Percentiles rank a stretch among this genome's conserved stretches.
phyloP scores from a whole-genome alignment of 345 rosid species.

The Acer campestre region DNA sequence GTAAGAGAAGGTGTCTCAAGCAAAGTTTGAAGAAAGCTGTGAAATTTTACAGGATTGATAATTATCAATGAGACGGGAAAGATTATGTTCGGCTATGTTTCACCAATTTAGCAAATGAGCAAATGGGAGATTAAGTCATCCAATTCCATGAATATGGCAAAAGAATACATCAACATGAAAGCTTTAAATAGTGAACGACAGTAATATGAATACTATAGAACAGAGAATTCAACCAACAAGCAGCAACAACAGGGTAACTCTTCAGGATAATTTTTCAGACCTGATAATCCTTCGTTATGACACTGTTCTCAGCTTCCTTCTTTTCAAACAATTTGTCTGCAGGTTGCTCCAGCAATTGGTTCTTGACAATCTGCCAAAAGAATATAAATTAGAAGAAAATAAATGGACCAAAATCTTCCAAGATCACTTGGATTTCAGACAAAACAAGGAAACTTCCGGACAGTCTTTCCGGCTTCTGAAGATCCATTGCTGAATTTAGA shows the following conservation, averaged over 20 bases:
- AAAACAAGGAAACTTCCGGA: not conserved
- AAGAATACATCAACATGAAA: too few relatives aligned
- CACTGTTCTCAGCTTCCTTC: slow-evolving; percentile 22
- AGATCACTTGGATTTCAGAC: not conserved
- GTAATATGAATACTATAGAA: not conserved
- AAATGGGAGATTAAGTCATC: too few relatives aligned
- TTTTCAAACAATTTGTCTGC: slow-evolving; percentile 24
- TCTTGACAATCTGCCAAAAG: slow-evolving; percentile 23
- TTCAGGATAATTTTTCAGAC: slow-evolving; percentile 5
- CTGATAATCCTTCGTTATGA: slow-evolving; percentile 24
- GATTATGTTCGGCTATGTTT: too few relatives aligned
- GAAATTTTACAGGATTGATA: too few relatives aligned
- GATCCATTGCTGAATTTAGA: not conserved
- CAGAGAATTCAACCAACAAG: not conserved
- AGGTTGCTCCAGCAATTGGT: slow-evolving; percentile 22
- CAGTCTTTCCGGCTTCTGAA: not conserved
- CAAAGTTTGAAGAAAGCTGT: not conserved
- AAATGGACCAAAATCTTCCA: not conserved
- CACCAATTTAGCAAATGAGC: too few relatives aligned
- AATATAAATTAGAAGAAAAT: not conserved
- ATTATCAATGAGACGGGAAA: too few relatives aligned
- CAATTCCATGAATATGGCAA: too few relatives aligned
- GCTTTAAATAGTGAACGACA: not conserved
- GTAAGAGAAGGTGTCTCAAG: not conserved
- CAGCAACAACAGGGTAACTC: not conserved